These are phyloP conservation scores for Fusarium domesticum DNA, from an alignment of 2,329 filamentous ascomycete species.

Conservation along the genomic window DNA sequence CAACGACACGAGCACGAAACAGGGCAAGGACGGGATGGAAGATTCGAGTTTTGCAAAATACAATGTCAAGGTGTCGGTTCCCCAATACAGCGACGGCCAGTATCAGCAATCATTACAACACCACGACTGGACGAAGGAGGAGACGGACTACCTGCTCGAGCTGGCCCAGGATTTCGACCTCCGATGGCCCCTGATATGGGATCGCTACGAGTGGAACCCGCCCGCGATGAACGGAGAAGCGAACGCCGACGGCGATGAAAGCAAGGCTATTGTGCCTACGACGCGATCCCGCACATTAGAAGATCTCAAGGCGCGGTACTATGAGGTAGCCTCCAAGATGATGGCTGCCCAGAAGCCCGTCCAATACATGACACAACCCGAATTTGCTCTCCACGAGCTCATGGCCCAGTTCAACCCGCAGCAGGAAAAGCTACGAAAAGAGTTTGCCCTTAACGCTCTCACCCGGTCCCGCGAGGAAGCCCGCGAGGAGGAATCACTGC, in stretches of 20 bases:
- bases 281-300: conserved; percentile 69
- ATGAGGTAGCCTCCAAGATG: conserved; percentile 78
- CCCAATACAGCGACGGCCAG: conserved; percentile 81
- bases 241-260: conserved; percentile 44
- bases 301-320: conserved; percentile 88
- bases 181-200: conserved; percentile 87
- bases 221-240: conserved; percentile 45
- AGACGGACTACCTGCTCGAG: conserved; percentile 86
- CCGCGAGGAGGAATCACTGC: conserved; percentile 83
- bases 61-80: conserved; percentile 76
- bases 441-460: conserved; percentile 76
- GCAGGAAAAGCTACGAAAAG: conserved; percentile 77
- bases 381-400: conserved; percentile 78
- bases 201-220: conserved; percentile 77
- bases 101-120: conserved; percentile 73
- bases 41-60: conserved; percentile 77
- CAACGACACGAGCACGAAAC: conserved; percentile 17
- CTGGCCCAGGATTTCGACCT: conserved; percentile 76
- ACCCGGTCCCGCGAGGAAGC: conserved; percentile 82
- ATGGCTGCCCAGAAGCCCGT: conserved; percentile 77
- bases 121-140: conserved; percentile 82
- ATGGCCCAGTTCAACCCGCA: conserved; percentile 83
- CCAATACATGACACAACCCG: conserved; percentile 80
- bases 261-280: conserved; percentile 53
- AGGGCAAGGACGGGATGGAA: conserved; percentile 39